These are phyloP conservation scores for Aspergillus carbonarius DNA, from an alignment of 2,329 filamentous ascomycete species.

Conservation along the genomic window DNA sequence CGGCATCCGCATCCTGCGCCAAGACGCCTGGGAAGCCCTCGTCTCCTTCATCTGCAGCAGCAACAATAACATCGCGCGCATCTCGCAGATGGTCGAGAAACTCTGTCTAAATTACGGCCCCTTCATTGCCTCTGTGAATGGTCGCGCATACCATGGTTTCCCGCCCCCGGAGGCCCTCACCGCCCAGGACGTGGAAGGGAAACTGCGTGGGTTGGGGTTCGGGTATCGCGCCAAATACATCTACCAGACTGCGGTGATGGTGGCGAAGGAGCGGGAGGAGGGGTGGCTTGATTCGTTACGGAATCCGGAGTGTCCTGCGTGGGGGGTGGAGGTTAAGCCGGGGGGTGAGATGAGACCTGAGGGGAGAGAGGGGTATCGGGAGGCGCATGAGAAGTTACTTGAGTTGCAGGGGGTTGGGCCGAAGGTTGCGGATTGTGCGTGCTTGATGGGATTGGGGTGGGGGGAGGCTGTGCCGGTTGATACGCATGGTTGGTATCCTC, in stretches of 20 bases:
- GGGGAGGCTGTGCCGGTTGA: constrained; percentile 93
- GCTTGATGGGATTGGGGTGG: constrained; percentile 94
- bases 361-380: constrained; percentile 66
- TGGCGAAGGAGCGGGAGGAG: constrained; percentile 64
- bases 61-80: constrained; percentile 96
- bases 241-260: constrained; percentile 74
- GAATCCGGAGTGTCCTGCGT: constrained; percentile 70
- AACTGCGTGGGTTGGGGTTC: constrained; percentile 81
- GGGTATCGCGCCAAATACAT: constrained; percentile 95
- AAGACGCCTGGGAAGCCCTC: constrained; percentile 94
- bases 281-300: constrained; percentile 76
- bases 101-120: constrained; percentile 83
- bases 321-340: constrained; percentile 46
- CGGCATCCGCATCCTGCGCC: constrained; percentile 86
- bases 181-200: constrained; percentile 70
- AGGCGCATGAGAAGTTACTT: constrained; percentile 78
- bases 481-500: constrained; percentile 64
- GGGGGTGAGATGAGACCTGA: constrained; percentile 52
- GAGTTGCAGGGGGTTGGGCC: constrained; percentile 85
- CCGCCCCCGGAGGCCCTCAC: constrained; percentile 73
- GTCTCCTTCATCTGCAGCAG: constrained; percentile 97
- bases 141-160: constrained; percentile 80
- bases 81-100: constrained; percentile 95
- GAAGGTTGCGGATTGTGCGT: constrained; percentile 96
- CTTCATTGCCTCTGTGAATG: constrained; percentile 68